Base-by-base conservation (phyloP, 2,329 filamentous ascomycete genomes). In the Coniochaeta pulveracea region DNA sequence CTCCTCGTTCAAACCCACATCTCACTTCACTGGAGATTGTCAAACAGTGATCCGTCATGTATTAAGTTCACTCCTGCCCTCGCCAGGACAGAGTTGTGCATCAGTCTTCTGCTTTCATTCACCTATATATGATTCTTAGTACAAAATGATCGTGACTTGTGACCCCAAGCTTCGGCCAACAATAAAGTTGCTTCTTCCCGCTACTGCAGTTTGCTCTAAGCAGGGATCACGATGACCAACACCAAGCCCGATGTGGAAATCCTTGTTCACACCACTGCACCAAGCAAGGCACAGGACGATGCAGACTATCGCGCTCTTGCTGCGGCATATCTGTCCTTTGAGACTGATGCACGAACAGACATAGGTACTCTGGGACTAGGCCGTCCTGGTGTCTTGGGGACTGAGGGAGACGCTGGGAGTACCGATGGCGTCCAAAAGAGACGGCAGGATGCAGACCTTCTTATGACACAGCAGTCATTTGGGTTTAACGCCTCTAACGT, bases 241-340 rank as follows among this genome's bases (percentile, higher is more conserved):
- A 34, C 31, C 34, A 34, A 23, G 12, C 38, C 33, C n/a, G 52
- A 63, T 37, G 55, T 61, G 33, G 69, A 76, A 51, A 68, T 75
- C 27, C 56, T 76, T 27, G 61, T 73, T 33, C 71, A 76, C 47
- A 60, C 71, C 35, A 50, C 63, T 9, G 71, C 70, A 19, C 65
- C 69, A 6, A 63, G 65, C 43, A 60, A 49, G 24, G 52, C 57
- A 15, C 43, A 46, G 9, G 65, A 73, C 41, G 70, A 76, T 50
- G 50, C 45, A 12, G 43, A 45, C 10, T 74, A 73, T 40, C 55
- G 69, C 21, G 48, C 54, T n/a, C 52, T 72, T 15, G 67, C 68
- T 4, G 44, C 55, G 15, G 63, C 66, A 3, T 74, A 74, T 40
- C 49, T 69, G n/a, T 47, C 57, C 25, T 76, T 71, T 36, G 41